Percentiles rank a stretch among this genome's conserved stretches.
phyloP scores from a whole-genome alignment of 345 rosid species.

The Triadica sebifera region DNA sequence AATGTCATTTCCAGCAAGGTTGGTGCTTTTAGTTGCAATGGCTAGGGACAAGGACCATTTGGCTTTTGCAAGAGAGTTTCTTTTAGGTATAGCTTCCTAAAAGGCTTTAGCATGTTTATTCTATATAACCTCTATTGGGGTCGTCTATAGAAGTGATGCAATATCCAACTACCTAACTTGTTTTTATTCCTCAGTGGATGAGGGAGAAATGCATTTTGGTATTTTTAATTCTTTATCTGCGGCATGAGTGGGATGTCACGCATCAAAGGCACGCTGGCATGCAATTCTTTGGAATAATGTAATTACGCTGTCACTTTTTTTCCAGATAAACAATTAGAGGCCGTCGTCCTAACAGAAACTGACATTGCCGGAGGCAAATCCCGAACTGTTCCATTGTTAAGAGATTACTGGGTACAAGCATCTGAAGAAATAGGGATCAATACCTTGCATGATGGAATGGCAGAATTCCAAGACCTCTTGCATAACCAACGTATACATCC shows the following conservation, averaged over 20 bases:
- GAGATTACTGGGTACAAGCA: constrained; percentile 69
- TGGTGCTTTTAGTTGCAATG: constrained; percentile 80
- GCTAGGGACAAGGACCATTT: constrained; percentile 87
- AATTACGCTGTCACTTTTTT: constrained; percentile 6
- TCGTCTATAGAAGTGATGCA: too few species aligned
- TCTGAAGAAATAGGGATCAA: constrained; percentile 45
- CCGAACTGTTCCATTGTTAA: constrained; percentile 52
- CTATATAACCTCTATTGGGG: background rate
- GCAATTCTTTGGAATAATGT: constrained; percentile 9
- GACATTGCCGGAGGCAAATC: constrained; percentile 64
- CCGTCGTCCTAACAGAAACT: constrained; percentile 64
- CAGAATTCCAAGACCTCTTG: constrained; percentile 25
- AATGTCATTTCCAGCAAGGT: constrained; percentile 48
- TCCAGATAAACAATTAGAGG: constrained; percentile 55
- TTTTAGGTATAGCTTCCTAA: constrained; percentile 45
- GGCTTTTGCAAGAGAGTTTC: constrained; percentile 76
- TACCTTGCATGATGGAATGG: constrained; percentile 30
- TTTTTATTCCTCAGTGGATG: background rate
- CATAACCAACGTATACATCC: constrained; percentile 2
- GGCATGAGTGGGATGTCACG: background rate
- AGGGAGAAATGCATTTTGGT: background rate
- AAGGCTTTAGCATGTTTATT: background rate
- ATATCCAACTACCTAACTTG: too few species aligned
- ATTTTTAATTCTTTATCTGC: background rate
- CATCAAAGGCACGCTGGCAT: background rate